Percentiles rank a stretch among this genome's conserved stretches.
These are phyloP conservation scores for Euphrasia arctica DNA, from an alignment of 305 asterid genomes.

Conservation along the genomic window DNA sequence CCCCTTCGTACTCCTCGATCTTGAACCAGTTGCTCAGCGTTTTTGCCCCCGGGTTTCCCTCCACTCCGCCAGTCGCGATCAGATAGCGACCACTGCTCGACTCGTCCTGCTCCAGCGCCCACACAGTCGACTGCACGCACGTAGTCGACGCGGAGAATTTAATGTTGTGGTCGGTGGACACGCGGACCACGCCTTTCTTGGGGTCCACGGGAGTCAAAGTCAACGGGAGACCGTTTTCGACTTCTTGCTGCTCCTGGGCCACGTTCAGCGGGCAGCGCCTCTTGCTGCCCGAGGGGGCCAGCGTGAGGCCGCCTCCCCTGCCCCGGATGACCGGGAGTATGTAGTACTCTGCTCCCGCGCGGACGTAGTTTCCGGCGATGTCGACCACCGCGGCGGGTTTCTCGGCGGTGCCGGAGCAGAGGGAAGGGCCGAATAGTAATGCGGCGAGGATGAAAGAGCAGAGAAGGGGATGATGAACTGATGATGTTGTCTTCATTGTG, in stretches of 20 bases:
- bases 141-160: constrained; percentile 36
- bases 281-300: constrained; percentile 29
- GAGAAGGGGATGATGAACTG: too few relatives aligned
- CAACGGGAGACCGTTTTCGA: constrained; percentile 45
- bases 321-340: constrained; percentile 48
- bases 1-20: constrained; percentile 35
- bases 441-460: background rate
- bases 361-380: constrained; percentile 32
- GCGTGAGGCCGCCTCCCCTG: constrained; percentile 54
- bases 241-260: constrained; percentile 37
- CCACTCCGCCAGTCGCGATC: constrained; percentile 48
- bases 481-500: too few relatives aligned
- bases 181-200: constrained; percentile 34
- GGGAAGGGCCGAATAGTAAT: background rate
- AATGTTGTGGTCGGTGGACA: constrained; percentile 48
- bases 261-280: constrained; percentile 51
- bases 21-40: constrained; percentile 64
- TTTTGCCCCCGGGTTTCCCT: constrained; percentile 44
- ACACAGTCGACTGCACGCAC: constrained; percentile 43
- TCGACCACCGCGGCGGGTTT: constrained; percentile 39
- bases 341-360: constrained; percentile 36
- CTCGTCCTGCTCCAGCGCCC: constrained; percentile 43
- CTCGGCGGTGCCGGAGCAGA: background rate
- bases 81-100: constrained; percentile 27
- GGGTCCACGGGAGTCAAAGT: constrained; percentile 38